Evolutionary conservation across 148 eudicot genomes (phyloP).

Genomic region (Tetragonia tetragonoides): DNA sequence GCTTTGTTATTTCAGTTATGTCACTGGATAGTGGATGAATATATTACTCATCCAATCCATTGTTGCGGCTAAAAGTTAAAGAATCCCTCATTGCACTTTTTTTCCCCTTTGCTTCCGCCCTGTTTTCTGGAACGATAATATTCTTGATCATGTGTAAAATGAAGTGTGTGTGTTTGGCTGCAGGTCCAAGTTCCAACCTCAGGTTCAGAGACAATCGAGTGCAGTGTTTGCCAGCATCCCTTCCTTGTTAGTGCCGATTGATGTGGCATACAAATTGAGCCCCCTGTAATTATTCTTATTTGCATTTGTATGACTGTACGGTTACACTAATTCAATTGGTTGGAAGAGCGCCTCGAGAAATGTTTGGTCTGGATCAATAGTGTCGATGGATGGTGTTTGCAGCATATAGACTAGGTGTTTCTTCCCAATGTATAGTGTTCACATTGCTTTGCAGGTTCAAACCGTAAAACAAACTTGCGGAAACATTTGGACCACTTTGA

Average conservation of each 20-base stretch:
- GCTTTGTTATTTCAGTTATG: background rate
- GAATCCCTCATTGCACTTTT: too few relatives aligned
- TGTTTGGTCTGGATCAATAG: too few relatives aligned
- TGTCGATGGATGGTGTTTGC: background rate
- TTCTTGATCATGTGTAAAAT: too few relatives aligned
- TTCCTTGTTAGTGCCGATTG: constrained; percentile 64
- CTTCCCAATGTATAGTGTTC: background rate
- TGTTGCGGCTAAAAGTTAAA: too few relatives aligned
- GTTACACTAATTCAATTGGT: background rate
- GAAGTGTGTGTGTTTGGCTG: constrained; percentile 11
- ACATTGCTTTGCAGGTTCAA: too few relatives aligned
- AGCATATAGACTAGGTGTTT: background rate
- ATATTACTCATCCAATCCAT: too few relatives aligned
- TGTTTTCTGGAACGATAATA: background rate
- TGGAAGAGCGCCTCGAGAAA: background rate
- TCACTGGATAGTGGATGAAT: too few relatives aligned
- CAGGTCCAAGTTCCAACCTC: constrained; percentile 76
- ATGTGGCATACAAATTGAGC: background rate
- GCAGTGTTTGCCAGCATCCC: constrained; percentile 88
- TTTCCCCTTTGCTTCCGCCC: background rate
- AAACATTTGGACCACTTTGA: too few relatives aligned
- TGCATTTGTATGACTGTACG: background rate
- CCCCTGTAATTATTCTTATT: background rate
- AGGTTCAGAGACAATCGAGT: constrained; percentile 81
- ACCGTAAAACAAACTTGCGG: too few relatives aligned